These are phyloP conservation scores for Kregervanrija delftensis DNA, from an alignment of 805 yeast species.

Conservation along the genomic window DNA sequence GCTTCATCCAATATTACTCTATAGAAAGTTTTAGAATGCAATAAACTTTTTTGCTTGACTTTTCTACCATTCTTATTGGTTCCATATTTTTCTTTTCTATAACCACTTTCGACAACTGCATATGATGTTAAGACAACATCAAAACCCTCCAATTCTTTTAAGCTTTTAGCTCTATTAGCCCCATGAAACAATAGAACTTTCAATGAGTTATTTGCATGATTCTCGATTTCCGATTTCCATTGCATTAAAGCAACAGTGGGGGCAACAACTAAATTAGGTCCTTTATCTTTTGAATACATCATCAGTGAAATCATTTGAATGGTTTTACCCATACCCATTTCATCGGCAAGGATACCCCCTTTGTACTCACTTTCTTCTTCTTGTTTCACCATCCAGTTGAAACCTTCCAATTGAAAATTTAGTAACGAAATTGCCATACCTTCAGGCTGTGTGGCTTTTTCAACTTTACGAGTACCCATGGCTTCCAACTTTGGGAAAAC, in stretches of 20 bases:
- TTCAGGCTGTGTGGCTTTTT: constrained; percentile 65
- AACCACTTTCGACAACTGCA: constrained; percentile 84
- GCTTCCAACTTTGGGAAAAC: constrained; percentile 61
- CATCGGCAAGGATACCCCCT: constrained; percentile 96
- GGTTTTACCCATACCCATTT: constrained; percentile 99
- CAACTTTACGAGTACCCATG: constrained; percentile 39
- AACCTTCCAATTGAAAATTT: constrained; percentile 92
- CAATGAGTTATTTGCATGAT: constrained; percentile 68
- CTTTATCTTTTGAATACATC: constrained; percentile 55
- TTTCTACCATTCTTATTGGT: constrained; percentile 65
- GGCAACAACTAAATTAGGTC: constrained; percentile 86
- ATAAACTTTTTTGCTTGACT: constrained; percentile 66
- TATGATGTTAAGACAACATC: constrained; percentile 90
- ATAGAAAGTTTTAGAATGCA: constrained; percentile 72
- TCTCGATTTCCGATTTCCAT: constrained; percentile 90
- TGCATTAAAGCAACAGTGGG: constrained; percentile 99
- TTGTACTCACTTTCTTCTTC: constrained; percentile 73
- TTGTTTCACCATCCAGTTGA: constrained; percentile 81
- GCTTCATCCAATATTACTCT: constrained; percentile 94
- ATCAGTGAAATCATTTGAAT: constrained; percentile 90
- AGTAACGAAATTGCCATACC: constrained; percentile 68
- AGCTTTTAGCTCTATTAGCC: constrained; percentile 57
- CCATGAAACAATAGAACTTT: constrained; percentile 80
- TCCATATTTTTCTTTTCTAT: constrained; percentile 76
- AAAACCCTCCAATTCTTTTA: constrained; percentile 49